Percentiles rank a stretch among this genome's conserved stretches.
phyloP scores from a whole-genome alignment of 2,329 filamentous ascomycete genomes.

The Sporothrix inflata region DNA sequence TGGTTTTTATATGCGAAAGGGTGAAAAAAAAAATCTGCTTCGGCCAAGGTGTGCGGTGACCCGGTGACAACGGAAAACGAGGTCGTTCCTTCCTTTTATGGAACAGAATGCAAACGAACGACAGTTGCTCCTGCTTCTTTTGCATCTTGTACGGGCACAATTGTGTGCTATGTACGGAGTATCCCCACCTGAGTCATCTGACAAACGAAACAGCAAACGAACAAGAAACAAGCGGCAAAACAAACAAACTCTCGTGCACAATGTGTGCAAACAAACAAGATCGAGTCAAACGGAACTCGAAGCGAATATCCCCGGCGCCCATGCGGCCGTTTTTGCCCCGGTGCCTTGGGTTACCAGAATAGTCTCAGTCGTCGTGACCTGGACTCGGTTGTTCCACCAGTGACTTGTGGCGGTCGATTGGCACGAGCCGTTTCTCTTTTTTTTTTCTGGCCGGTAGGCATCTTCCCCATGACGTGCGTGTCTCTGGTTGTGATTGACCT shows the following conservation, averaged over 20 bases:
- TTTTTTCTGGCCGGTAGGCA: neutral
- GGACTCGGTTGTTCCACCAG: conserved; percentile 10
- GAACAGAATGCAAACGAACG: neutral
- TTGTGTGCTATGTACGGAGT: neutral
- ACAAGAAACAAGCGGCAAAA: neutral
- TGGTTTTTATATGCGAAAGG: neutral
- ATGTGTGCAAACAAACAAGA: neutral
- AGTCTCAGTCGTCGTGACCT: neutral
- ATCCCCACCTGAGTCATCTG: neutral
- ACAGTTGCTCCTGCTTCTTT: conserved; percentile 5
- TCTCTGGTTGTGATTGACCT: neutral
- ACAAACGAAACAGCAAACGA: neutral
- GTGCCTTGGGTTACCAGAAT: neutral
- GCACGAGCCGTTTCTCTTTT: neutral
- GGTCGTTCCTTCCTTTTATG: neutral
- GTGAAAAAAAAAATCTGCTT: neutral
- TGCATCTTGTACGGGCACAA: neutral
- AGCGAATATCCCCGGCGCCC: neutral
- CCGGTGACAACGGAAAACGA: neutral
- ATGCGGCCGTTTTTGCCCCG: neutral
- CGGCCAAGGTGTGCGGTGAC: neutral
- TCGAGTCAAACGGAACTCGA: conserved; percentile 7
- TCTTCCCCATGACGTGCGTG: neutral
- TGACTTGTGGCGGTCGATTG: neutral
- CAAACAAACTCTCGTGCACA: neutral